Evolutionary conservation across 768 basidiomycete species (phyloP), one percentile per base, ranked within the genome.

Genomic region (Hericium coralloides): DNA sequence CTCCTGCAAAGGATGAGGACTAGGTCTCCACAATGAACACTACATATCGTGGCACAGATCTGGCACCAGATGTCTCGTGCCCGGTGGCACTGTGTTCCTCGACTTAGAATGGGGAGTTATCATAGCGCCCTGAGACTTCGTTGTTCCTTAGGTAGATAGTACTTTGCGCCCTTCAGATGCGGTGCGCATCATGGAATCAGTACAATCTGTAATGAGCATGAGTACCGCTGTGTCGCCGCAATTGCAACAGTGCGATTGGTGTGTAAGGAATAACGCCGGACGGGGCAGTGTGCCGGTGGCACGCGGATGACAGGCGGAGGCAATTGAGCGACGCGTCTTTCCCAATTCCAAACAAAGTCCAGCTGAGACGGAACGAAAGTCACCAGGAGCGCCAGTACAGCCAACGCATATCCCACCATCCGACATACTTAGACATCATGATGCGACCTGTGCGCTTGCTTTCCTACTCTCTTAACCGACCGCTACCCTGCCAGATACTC

Each of bases 1-100:
- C 78, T 8, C 73, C 73, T 26, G 66, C 72, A 43, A 95, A 95
- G 72, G 91, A 93, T 57, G 93, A 95, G 36, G 86, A 88, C 66
- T 85, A 67, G 48, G 36, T 14, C 18, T 45, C n/a, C 22, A 45
- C 15, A 14, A 45, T 22, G 12, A 7, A 45, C 8, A 22, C 1
- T 45, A 45, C n/a, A 15, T 45, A 45, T 9, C n/a, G 5, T 45
- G 43, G 43, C 43, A 22, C n/a, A 45, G 22, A 45, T 45, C 17
- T 45, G 22, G 12, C 43, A 14, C 4, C 4, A 5, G 43, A 45
- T 45, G 12, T 45, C n/a, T 45, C 22, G 17, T 45, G 43, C 17
- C 43, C 8, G 43, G n/a, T 31, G 31, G 31, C 31, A 31, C 31
- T 31, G 31, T 31, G 31, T 8, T 31, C 31, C 6, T 31, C 31